Conservation (phyloP, 768 basidiomycete species). For the Pholiota molesta region DNA sequence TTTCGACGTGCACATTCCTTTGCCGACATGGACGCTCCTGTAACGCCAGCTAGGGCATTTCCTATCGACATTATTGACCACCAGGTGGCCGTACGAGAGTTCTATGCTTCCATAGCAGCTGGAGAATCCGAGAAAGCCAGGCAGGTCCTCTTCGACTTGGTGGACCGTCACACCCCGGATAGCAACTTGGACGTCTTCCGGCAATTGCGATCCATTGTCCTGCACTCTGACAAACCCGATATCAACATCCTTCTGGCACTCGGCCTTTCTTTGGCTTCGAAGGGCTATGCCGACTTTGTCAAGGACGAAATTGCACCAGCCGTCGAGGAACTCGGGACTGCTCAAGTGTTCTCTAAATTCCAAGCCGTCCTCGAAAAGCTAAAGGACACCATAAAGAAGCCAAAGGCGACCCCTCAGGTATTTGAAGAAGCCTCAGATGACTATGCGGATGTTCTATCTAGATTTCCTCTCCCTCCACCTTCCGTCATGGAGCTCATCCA, state of each 20-base stretch:
- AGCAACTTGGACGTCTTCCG: slow-evolving; percentile 17
- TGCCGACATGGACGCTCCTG: not conserved
- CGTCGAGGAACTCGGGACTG: not conserved
- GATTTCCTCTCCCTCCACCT: slow-evolving; percentile 4
- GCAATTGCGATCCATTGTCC: slow-evolving; percentile 18
- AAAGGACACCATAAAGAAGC: not conserved
- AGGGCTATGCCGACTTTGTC: slow-evolving; percentile 39
- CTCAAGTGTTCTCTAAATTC: not conserved
- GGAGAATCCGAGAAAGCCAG: slow-evolving; percentile 33
- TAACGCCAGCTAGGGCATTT: slow-evolving; percentile 11
- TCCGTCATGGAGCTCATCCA: slow-evolving; percentile 1
- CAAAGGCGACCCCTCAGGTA: not conserved
- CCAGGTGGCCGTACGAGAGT: slow-evolving; percentile 16
- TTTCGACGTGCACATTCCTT: slow-evolving; percentile 13
- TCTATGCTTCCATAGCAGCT: slow-evolving; percentile 30
- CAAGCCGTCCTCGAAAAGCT: not conserved
- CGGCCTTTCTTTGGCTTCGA: slow-evolving; percentile 45
- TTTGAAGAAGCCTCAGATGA: slow-evolving; percentile 8
- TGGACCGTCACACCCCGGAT: slow-evolving; percentile 9
- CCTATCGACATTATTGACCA: slow-evolving; percentile 26
- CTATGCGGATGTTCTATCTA: not conserved
- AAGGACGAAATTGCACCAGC: slow-evolving; percentile 13
- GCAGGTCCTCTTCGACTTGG: slow-evolving; percentile 17
- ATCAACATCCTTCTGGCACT: slow-evolving; percentile 44
- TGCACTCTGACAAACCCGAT: slow-evolving; percentile 32